A percentile compares a stretch with the other conserved stretches of the same genome.
Evolutionary conservation across 768 basidiomycete species (phyloP).

Genomic region (Naganishia randhawae): DNA sequence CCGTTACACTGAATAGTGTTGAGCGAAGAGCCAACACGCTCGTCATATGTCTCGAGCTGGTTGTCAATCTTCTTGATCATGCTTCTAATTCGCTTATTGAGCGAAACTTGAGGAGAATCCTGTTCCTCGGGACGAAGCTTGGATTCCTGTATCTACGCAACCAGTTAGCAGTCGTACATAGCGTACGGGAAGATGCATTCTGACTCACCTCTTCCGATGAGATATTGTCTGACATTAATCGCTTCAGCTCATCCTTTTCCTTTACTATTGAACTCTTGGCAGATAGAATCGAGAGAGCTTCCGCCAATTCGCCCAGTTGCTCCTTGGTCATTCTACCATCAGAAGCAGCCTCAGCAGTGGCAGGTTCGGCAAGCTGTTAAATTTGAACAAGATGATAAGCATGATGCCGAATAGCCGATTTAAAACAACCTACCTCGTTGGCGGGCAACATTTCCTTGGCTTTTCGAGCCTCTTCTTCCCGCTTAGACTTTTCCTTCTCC

Average conservation of each 20-base stretch:
- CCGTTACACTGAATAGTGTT: constrained; percentile 52
- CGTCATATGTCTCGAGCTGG: constrained; percentile 88
- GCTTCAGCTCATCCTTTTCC: constrained; percentile 85
- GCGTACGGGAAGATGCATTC: background rate
- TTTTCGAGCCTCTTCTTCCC: constrained; percentile 65
- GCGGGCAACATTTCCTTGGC: constrained; percentile 82
- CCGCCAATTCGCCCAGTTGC: constrained; percentile 87
- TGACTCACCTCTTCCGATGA: constrained; percentile 71
- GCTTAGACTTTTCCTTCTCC: constrained; percentile 67
- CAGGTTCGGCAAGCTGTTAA: constrained; percentile 31
- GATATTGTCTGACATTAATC: constrained; percentile 90
- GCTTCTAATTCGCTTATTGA: constrained; percentile 88
- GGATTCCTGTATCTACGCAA: constrained; percentile 48
- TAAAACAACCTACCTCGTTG: constrained; percentile 63
- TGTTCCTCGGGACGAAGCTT: constrained; percentile 48
- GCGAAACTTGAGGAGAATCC: constrained; percentile 58
- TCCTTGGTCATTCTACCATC: constrained; percentile 96
- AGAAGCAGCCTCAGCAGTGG: constrained; percentile 33
- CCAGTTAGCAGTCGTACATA: constrained; percentile 38
- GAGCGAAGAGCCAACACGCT: constrained; percentile 55
- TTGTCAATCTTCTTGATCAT: constrained; percentile 95
- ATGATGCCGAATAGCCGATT: background rate
- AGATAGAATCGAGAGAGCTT: constrained; percentile 82
- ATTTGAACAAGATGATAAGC: background rate
- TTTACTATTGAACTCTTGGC: constrained; percentile 92